A percentile compares a stretch with the other conserved stretches of the same genome.
Evolutionary conservation across 2,329 filamentous ascomycete genomes (phyloP).

Genomic region (Clarireedia sp.): DNA sequence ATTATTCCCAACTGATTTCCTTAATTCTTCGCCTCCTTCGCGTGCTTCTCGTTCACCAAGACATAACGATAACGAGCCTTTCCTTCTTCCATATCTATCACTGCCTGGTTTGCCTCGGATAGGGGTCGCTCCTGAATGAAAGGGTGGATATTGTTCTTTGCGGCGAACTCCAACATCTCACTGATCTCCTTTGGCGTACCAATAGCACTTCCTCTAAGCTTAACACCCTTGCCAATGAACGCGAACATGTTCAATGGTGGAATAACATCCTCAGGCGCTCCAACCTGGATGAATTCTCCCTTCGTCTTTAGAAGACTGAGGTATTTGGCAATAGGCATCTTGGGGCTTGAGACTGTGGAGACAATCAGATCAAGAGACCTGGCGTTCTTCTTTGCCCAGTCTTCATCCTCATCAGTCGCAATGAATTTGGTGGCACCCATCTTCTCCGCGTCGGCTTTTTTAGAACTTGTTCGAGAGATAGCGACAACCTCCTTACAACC

Average conservation of each 20-base stretch:
- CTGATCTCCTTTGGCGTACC: constrained; percentile 42
- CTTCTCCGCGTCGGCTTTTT: constrained; percentile 8
- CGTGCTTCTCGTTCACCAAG: constrained; percentile 18
- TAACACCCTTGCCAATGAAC: constrained; percentile 36
- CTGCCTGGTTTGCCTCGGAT: constrained; percentile 46
- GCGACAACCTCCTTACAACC: constrained; percentile 58
- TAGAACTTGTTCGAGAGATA: constrained; percentile 29
- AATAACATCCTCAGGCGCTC: constrained; percentile 51
- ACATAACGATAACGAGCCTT: constrained; percentile 44
- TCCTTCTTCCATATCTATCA: constrained; percentile 49
- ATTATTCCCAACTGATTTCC: background rate
- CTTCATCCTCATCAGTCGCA: constrained; percentile 5
- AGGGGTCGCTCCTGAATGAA: constrained; percentile 48
- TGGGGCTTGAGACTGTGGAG: constrained; percentile 43
- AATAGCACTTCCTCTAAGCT: constrained; percentile 34
- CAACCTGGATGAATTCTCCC: constrained; percentile 55
- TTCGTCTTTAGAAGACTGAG: constrained; percentile 48
- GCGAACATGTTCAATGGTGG: constrained; percentile 45
- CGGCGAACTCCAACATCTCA: constrained; percentile 53
- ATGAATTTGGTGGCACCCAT: constrained; percentile 7
- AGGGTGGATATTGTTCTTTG: constrained; percentile 47
- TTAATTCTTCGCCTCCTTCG: constrained; percentile 2
- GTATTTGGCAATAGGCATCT: constrained; percentile 56
- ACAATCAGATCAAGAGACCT: constrained; percentile 49
- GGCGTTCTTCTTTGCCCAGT: constrained; percentile 43